Base-by-base conservation (phyloP, 129 eudicot genomes). In the Flaveria bidentis region DNA sequence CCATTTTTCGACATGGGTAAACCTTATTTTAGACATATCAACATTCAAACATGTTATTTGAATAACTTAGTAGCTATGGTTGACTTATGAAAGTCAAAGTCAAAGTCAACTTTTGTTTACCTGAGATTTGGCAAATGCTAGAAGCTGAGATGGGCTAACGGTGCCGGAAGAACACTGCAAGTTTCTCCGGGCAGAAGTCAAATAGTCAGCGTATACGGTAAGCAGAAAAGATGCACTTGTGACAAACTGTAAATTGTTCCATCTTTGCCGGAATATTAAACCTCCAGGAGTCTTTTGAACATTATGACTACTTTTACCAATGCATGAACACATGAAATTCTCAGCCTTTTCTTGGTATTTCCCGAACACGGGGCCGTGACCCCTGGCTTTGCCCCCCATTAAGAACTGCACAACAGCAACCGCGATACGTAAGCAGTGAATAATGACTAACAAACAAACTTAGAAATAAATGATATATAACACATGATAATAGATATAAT, bases 231-330 rank as follows among this genome's bases (percentile, higher is more conserved):
- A 78, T 6, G 97, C 91, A 22, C 82, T 80, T 0, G 97, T 84
- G 13, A 87, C 97, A 26, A 88, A 88, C 76, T 88, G 94, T 84
- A 86, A 78, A 76, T 88, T 88, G 85, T 88, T 88, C 90, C 90
- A 88, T 68, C 81, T 77, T 72, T 86, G 94, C 28, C 82, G 69
- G 80, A 78, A 88, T 13, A 88, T 80, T 1, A 88, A 79, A 2
- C 94, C 94, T 6, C 80, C 90, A 25, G 88, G 88, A 60, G 94
- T 88, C 75, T 77, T 83, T 10, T 76, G 84, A 66, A 86, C 88
- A 46, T 88, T 88, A 10, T 13, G 72, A 64, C 53, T 82, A 62
- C 78, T 84, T 41, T 86, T 86, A 26, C 88, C 86, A 58, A 88
- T 53, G 64, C 88, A 84, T 45, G 85, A 66, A 57, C 95, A 89